Conservation (phyloP, 805 yeast genomes). For the Cephaloascus fragrans region DNA sequence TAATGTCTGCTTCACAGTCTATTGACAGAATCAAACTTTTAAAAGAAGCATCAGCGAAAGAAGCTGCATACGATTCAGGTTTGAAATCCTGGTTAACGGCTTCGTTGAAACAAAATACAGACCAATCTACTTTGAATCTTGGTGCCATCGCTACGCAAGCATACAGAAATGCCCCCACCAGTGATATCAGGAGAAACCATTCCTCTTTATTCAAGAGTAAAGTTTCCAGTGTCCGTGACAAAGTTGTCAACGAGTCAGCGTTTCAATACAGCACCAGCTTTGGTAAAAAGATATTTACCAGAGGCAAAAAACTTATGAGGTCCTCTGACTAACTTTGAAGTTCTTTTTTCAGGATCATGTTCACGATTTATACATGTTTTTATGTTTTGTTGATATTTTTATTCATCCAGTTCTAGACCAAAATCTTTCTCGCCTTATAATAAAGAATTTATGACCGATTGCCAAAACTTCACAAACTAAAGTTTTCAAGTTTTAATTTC, state of each 20-base stretch:
- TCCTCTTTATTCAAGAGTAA: conserved; percentile 3
- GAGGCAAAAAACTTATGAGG: not conserved
- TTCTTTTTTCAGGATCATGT: too few species aligned
- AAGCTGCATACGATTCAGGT: conserved; percentile 26
- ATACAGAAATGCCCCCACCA: conserved; percentile 33
- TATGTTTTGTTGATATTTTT: too few species aligned
- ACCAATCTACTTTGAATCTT: conserved; percentile 24
- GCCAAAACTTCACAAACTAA: too few species aligned
- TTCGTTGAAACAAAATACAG: conserved; percentile 19
- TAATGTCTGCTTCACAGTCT: conserved; percentile 26
- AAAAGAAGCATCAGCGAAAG: conserved; percentile 23
- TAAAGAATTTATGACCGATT: too few species aligned
- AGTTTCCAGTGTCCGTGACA: not conserved
- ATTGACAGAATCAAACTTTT: conserved; percentile 22
- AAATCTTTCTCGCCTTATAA: too few species aligned
- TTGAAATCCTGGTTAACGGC: conserved; percentile 26
- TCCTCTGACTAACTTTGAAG: not conserved
- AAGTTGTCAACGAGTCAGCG: not conserved
- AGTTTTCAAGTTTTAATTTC: too few species aligned
- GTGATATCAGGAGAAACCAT: conserved; percentile 21
- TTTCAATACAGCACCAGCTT: not conserved
- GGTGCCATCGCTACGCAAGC: conserved; percentile 33
- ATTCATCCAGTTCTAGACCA: too few species aligned
- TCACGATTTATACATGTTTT: too few species aligned
- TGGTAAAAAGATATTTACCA: not conserved